Evolutionary conservation across 257 asterid genomes (phyloP).

Genomic region (Thymus quinquecostatus): DNA sequence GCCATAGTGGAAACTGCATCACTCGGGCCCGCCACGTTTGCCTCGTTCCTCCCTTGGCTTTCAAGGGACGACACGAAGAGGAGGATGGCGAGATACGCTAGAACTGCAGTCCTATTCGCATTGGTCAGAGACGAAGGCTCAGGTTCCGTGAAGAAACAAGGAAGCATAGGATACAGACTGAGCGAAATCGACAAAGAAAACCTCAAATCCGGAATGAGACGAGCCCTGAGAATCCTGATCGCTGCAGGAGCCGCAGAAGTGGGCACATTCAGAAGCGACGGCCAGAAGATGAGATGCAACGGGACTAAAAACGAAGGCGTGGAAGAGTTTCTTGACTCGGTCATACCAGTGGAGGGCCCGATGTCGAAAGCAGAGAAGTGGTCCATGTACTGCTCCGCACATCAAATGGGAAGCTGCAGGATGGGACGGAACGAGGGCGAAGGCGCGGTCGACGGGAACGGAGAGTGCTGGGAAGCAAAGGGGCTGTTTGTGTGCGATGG

Average conservation of each 20-base stretch:
- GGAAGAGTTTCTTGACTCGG: slow-evolving; percentile 72
- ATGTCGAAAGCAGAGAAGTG: slow-evolving; percentile 52
- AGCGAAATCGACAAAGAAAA: slow-evolving; percentile 57
- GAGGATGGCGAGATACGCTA: slow-evolving; percentile 58
- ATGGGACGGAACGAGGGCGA: slow-evolving; percentile 69
- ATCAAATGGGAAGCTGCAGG: slow-evolving; percentile 91
- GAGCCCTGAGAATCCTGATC: slow-evolving; percentile 66
- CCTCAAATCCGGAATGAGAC: slow-evolving; percentile 63
- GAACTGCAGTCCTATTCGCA: slow-evolving; percentile 70
- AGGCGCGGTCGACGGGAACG: slow-evolving; percentile 78
- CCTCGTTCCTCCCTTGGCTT: slow-evolving; percentile 68
- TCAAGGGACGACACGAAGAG: slow-evolving; percentile 64
- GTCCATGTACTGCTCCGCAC: slow-evolving; percentile 77
- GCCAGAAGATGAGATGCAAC: slow-evolving; percentile 59
- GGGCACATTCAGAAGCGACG: slow-evolving; percentile 82
- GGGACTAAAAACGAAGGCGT: slow-evolving; percentile 41
- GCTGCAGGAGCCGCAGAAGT: slow-evolving; percentile 94
- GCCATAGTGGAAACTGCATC: slow-evolving; percentile 69
- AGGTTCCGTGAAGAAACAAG: slow-evolving; percentile 64
- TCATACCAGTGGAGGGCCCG: slow-evolving; percentile 61
- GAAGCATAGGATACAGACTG: slow-evolving; percentile 46
- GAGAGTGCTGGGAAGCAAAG: slow-evolving; percentile 91
- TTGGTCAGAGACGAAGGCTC: slow-evolving; percentile 64
- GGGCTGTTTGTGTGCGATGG: slow-evolving; percentile 85
- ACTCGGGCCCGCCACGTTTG: slow-evolving; percentile 69